Evolutionary conservation across 1,139 yeast species (phyloP).

Genomic region (Magnusiomyces fungicola): DNA sequence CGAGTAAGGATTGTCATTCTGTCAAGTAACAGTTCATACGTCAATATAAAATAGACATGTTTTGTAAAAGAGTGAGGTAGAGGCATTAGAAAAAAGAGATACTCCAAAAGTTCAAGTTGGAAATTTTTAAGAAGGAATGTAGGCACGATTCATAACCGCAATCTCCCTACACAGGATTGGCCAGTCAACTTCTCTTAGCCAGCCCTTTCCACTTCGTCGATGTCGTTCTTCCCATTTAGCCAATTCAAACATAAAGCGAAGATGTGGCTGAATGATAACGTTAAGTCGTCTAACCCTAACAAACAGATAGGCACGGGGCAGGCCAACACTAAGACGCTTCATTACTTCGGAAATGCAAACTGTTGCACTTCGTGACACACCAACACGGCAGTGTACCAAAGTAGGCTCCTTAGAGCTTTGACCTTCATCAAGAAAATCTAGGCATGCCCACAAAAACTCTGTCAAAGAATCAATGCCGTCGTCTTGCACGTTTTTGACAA

Average conservation of each 20-base stretch:
- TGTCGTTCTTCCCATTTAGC: constrained; percentile 64
- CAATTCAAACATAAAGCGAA: constrained; percentile 77
- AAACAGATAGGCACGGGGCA: constrained; percentile 68
- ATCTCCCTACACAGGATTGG: constrained; percentile 82
- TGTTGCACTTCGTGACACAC: constrained; percentile 86
- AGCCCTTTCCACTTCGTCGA: constrained; percentile 29
- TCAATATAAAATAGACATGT: too few species aligned
- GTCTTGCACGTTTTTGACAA: constrained; percentile 40
- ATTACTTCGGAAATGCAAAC: constrained; percentile 86
- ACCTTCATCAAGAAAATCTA: constrained; percentile 39
- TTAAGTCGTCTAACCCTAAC: constrained; percentile 80
- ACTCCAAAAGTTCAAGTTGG: too few species aligned
- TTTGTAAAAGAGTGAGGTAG: too few species aligned
- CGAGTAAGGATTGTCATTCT: too few species aligned
- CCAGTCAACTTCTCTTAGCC: constrained; percentile 79
- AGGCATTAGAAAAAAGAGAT: too few species aligned
- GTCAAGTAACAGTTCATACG: too few species aligned
- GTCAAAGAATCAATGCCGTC: constrained; percentile 46
- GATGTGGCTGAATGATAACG: constrained; percentile 85
- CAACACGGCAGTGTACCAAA: constrained; percentile 82
- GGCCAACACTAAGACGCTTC: constrained; percentile 57
- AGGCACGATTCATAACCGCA: constrained; percentile 62
- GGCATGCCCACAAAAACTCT: constrained; percentile 35
- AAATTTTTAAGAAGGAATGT: constrained; percentile 31
- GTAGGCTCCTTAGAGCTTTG: constrained; percentile 41